A percentile compares a stretch with the other conserved stretches of the same genome.
phyloP scores from a whole-genome alignment of 1,139 yeast species.

The Debaryomyces sp. region DNA sequence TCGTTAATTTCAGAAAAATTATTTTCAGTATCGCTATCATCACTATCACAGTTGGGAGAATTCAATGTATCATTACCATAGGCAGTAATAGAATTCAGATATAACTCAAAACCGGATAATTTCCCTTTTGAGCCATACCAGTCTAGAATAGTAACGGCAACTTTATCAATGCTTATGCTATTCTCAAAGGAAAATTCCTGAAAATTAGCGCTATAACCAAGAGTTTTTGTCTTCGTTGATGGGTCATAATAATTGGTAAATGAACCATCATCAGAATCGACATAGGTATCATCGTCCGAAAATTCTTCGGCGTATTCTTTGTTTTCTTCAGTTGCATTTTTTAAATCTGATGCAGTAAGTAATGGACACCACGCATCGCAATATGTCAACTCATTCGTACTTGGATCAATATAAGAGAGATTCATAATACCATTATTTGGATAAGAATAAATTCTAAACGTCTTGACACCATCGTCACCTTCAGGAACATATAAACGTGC shows the following conservation, averaged over 20 bases:
- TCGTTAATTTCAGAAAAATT: constrained; percentile 33
- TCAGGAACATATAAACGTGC: constrained; percentile 69
- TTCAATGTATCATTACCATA: constrained; percentile 80
- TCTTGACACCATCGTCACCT: constrained; percentile 55
- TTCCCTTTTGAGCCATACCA: constrained; percentile 74
- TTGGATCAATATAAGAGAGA: constrained; percentile 79
- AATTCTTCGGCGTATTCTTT: constrained; percentile 14
- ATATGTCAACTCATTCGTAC: constrained; percentile 50
- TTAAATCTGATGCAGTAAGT: constrained; percentile 32
- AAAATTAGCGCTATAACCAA: constrained; percentile 54
- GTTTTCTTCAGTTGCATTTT: constrained; percentile 25
- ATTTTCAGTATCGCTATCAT: constrained; percentile 28
- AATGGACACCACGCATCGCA: constrained; percentile 95
- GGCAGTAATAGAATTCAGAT: constrained; percentile 57
- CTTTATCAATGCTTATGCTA: constrained; percentile 57
- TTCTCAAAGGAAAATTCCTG: constrained; percentile 87
- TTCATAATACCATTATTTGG: constrained; percentile 94
- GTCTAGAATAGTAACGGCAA: constrained; percentile 68
- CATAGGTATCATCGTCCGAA: constrained; percentile 24
- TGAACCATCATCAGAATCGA: constrained; percentile 40
- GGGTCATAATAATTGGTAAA: constrained; percentile 42
- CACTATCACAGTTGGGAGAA: constrained; percentile 58
- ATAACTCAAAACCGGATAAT: constrained; percentile 73
- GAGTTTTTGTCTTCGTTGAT: constrained; percentile 41
- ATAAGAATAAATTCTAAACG: constrained; percentile 72